Evolutionary conservation across 495 filamentous ascomycete species (phyloP).

Genomic region (Lepidopterella palustris): DNA sequence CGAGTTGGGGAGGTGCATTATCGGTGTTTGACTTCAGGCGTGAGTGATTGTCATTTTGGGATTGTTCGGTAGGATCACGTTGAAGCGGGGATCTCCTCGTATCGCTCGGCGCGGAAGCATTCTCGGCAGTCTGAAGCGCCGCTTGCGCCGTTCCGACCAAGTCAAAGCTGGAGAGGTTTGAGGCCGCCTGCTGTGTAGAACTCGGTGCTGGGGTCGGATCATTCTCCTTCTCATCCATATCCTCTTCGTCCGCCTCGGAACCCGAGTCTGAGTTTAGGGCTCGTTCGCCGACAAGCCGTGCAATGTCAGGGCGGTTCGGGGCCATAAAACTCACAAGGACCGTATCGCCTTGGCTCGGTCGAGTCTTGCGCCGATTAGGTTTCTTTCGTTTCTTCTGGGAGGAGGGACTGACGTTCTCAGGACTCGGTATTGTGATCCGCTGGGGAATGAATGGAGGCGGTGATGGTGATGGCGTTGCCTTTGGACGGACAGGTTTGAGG

Average conservation of each 20-base stretch:
- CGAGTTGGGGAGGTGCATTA: conserved; percentile 4
- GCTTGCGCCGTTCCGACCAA: conserved; percentile 14
- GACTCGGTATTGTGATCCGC: conserved; percentile 1
- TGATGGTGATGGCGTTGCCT: conserved; percentile 27
- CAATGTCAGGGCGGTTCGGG: conserved; percentile 32
- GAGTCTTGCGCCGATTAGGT: conserved; percentile 29
- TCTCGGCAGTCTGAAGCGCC: conserved; percentile 10
- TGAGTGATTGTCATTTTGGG: conserved; percentile 8
- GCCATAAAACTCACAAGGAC: conserved; percentile 30
- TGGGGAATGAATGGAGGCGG: conserved; percentile 27
- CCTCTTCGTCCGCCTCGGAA: conserved; percentile 29
- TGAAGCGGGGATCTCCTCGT: conserved; percentile 8
- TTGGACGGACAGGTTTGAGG: conserved; percentile 23
- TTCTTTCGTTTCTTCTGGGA: conserved; percentile 27
- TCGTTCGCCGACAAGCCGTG: conserved; percentile 24
- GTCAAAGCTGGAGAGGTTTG: conserved; percentile 3
- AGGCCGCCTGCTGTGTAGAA: background rate
- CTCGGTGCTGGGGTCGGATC: conserved; percentile 6
- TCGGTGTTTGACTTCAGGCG: conserved; percentile 3
- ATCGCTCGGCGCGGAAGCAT: background rate
- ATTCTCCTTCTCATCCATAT: conserved; percentile 18
- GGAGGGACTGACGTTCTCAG: conserved; percentile 28
- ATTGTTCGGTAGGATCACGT: conserved; percentile 20
- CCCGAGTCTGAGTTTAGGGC: conserved; percentile 27
- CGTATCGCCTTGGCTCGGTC: conserved; percentile 30